A percentile compares a stretch with the other conserved stretches of the same genome.
phyloP scores from a whole-genome alignment of 257 asterid genomes.

The Nicotiana tomentosiformis region DNA sequence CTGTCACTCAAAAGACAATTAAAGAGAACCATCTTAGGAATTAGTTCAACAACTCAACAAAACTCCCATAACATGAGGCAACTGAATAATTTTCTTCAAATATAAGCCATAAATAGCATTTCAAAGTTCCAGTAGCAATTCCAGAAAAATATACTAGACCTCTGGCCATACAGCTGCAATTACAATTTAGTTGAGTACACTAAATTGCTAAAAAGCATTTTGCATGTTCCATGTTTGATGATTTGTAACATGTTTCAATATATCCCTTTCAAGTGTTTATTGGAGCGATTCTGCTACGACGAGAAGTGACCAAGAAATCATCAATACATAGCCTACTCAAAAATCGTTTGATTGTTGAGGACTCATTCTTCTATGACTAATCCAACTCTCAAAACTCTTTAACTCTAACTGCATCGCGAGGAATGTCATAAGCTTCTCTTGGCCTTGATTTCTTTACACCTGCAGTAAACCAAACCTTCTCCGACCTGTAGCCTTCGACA shows the following conservation, averaged over 20 bases:
- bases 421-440: slow-evolving; percentile 51
- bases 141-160: neutral
- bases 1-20: neutral
- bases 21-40: neutral
- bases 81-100: neutral
- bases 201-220: neutral
- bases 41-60: neutral
- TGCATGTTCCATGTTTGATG: neutral
- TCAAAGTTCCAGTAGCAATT: neutral
- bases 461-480: slow-evolving; percentile 63
- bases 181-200: neutral
- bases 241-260: neutral
- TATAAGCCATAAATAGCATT: neutral
- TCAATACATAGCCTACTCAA: neutral
- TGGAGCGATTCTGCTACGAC: neutral
- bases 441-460: slow-evolving; percentile 79
- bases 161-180: neutral
- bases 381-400: slow-evolving; percentile 45
- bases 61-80: neutral
- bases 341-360: slow-evolving; percentile 1
- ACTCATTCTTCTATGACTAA: neutral
- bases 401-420: slow-evolving; percentile 46
- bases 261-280: neutral
- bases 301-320: neutral
- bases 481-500: slow-evolving; percentile 58